A percentile compares a stretch with the other conserved stretches of the same genome.
Evolutionary conservation across 2,329 filamentous ascomycete species (phyloP).

Genomic region (Curvularia sp.): DNA sequence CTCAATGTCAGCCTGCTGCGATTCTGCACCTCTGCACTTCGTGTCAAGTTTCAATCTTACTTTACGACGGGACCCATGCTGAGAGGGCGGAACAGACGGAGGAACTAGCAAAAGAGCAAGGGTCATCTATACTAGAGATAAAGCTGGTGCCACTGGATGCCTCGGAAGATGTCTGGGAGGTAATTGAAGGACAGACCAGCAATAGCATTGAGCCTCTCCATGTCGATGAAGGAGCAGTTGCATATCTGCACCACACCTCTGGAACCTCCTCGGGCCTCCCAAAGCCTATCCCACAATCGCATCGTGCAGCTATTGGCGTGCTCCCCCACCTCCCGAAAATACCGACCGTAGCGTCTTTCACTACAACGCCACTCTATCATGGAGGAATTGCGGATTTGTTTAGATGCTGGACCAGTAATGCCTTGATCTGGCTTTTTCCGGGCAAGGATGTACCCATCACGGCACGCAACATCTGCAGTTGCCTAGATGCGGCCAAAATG

Average conservation of each 20-base stretch:
- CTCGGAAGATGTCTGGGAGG: slow-evolving; percentile 33
- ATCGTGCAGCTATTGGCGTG: slow-evolving; percentile 63
- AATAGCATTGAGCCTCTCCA: slow-evolving; percentile 16
- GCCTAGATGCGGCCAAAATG: slow-evolving; percentile 52
- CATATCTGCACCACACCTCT: slow-evolving; percentile 69
- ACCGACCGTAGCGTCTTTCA: slow-evolving; percentile 61
- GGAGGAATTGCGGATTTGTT: slow-evolving; percentile 70
- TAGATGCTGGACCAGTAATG: slow-evolving; percentile 66
- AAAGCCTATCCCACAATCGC: slow-evolving; percentile 67
- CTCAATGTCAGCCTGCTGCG: slow-evolving; percentile 56
- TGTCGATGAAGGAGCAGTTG: slow-evolving; percentile 51
- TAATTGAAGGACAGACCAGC: slow-evolving; percentile 23
- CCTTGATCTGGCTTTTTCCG: slow-evolving; percentile 69
- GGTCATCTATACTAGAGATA: slow-evolving; percentile 13
- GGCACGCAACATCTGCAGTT: slow-evolving; percentile 59
- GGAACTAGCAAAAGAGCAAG: slow-evolving; percentile 21
- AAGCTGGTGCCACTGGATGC: slow-evolving; percentile 27
- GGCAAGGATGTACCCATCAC: slow-evolving; percentile 65
- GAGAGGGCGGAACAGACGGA: slow-evolving; percentile 43
- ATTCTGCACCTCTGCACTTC: slow-evolving; percentile 62
- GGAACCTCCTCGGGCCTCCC: slow-evolving; percentile 70
- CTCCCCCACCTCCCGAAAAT: slow-evolving; percentile 57
- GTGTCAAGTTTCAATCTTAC: slow-evolving; percentile 54
- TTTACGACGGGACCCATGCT: slow-evolving; percentile 56
- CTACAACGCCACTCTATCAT: slow-evolving; percentile 71